Percentiles rank a stretch among this genome's conserved stretches.
Conservation (phyloP, 1,284 basidiomycete species). For the Sanghuangporus sanghuang region DNA sequence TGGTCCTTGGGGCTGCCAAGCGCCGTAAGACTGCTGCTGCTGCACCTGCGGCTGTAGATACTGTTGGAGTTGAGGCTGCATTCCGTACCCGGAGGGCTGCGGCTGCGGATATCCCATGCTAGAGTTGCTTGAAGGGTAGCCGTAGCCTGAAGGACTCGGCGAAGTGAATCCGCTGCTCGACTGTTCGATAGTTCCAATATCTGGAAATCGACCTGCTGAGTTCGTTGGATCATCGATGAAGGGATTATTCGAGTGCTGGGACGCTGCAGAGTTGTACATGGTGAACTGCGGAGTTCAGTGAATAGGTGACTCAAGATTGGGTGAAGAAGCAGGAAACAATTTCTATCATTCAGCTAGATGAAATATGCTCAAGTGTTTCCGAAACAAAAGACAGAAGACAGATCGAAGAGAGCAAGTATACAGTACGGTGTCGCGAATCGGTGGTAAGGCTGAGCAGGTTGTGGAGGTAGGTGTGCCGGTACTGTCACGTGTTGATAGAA, state of each 20-base stretch:
- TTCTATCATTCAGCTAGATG: background rate
- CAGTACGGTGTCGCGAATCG: no score
- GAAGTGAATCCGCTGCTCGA: conserved; percentile 8
- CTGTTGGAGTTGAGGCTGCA: conserved; percentile 19
- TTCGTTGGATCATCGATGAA: conserved; percentile 43
- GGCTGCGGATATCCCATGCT: conserved; percentile 25
- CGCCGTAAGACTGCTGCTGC: conserved; percentile 8
- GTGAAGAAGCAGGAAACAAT: background rate
- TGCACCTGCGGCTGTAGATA: conserved; percentile 11
- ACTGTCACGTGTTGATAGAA: no score
- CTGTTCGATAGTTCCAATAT: conserved; percentile 28
- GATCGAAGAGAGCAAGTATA: no score
- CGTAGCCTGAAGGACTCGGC: conserved; percentile 10
- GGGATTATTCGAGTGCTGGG: conserved; percentile 43
- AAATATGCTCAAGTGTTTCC: no score
- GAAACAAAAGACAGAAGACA: no score
- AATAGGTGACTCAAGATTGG: background rate
- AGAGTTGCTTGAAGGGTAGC: conserved; percentile 18
- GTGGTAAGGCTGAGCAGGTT: no score
- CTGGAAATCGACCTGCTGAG: conserved; percentile 47
- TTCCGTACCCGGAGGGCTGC: conserved; percentile 26
- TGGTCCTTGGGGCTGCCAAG: conserved; percentile 17
- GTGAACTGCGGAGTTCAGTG: background rate
- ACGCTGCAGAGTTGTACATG: conserved; percentile 11
- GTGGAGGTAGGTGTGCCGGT: no score